A percentile compares a stretch with the other conserved stretches of the same genome.
phyloP scores from a whole-genome alignment of 73 alveolate species.

The Uronychia setigera region DNA sequence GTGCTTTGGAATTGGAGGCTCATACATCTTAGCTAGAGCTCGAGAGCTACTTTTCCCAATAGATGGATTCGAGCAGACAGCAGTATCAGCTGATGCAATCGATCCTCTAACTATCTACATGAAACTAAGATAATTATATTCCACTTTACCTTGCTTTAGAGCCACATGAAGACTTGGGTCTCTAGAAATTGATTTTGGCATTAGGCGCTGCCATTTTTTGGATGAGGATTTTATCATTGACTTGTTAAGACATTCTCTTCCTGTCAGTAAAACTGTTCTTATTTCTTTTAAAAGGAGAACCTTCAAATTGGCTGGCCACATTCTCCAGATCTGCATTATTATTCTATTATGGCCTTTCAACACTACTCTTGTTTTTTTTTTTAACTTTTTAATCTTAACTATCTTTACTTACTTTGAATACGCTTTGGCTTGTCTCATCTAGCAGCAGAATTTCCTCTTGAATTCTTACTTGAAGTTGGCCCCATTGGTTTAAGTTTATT shows the following conservation, averaged over 20 bases:
- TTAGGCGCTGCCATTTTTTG: neutral
- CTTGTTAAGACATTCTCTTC: neutral
- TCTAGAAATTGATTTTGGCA: neutral
- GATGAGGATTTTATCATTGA: neutral
- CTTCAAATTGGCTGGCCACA: no score
- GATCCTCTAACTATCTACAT: neutral
- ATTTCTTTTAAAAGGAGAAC: neutral
- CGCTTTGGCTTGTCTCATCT: neutral
- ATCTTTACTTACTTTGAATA: neutral
- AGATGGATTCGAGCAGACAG: neutral
- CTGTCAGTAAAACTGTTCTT: neutral
- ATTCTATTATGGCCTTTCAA: neutral
- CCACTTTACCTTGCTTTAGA: neutral
- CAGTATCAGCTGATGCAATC: neutral
- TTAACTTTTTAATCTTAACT: no score
- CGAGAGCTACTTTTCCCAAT: neutral
- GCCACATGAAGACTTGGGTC: neutral
- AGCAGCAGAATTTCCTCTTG: neutral
- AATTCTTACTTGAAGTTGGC: neutral
- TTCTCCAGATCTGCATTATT: neutral
- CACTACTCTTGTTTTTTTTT: neutral
- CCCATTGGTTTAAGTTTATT: neutral
- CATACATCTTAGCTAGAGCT: neutral
- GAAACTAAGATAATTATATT: neutral
- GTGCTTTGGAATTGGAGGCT: neutral